These are phyloP conservation scores for Biscogniauxia marginata DNA, from an alignment of 2,329 filamentous ascomycete species.

Conservation along the genomic window DNA sequence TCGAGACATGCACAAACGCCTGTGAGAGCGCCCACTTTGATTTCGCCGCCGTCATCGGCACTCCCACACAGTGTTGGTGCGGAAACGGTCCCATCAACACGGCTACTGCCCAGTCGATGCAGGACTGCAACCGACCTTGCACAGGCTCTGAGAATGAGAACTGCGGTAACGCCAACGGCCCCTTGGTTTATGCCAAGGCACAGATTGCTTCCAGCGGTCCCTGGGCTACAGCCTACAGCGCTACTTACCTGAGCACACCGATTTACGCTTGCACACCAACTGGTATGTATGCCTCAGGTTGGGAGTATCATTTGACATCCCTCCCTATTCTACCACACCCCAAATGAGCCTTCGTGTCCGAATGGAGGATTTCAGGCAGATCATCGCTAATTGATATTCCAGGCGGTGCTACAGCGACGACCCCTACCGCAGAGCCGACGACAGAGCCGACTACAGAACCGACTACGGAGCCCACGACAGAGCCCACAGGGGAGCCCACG, in stretches of 20 bases:
- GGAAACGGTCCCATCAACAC: background rate
- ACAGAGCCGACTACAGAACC: no score
- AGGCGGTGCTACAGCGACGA: no score
- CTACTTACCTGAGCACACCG: background rate
- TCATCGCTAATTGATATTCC: no score
- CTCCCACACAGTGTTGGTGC: slow-evolving; percentile 4
- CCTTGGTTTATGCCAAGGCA: slow-evolving; percentile 15
- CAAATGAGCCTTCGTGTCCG: no score
- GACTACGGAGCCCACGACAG: no score
- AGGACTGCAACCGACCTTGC: slow-evolving; percentile 18
- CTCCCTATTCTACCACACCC: no score
- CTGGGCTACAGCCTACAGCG: background rate
- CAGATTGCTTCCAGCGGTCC: background rate
- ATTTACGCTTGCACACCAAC: slow-evolving; percentile 1
- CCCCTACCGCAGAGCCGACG: no score
- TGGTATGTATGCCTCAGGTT: background rate
- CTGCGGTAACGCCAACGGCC: slow-evolving; percentile 14
- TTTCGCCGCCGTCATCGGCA: slow-evolving; percentile 6
- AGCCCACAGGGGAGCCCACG: no score
- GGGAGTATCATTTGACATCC: background rate
- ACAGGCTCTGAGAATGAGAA: slow-evolving; percentile 7
- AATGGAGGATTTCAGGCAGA: no score
- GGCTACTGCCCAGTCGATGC: slow-evolving; percentile 2
- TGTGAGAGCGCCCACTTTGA: slow-evolving; percentile 2
- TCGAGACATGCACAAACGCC: slow-evolving; percentile 8